phyloP scores from a whole-genome alignment of 768 basidiomycete genomes.

The Lyophyllum shimeji region DNA sequence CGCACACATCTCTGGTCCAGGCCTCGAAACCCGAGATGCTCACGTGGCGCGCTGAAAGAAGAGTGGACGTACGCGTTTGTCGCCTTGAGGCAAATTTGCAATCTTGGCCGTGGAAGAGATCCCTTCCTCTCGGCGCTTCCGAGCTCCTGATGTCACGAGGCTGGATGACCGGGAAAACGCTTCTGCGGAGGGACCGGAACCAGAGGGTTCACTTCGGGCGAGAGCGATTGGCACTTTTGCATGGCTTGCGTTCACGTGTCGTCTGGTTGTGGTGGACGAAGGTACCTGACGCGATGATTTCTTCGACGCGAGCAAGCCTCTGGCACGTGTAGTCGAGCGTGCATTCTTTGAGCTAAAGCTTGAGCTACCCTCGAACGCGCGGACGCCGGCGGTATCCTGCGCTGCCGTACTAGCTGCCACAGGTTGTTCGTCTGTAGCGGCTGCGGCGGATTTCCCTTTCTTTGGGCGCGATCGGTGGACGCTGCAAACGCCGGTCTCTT shows the following conservation, averaged over 20 bases:
- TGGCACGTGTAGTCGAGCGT: neutral
- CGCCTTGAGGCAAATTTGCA: neutral
- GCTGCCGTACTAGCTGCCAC: neutral
- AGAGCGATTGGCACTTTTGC: neutral
- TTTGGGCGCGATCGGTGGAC: constrained; percentile 10
- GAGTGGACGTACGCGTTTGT: constrained; percentile 13
- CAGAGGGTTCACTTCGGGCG: constrained; percentile 3
- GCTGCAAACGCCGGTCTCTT: constrained; percentile 44
- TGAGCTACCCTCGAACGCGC: constrained; percentile 5
- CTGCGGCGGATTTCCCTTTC: constrained; percentile 8
- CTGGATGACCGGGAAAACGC: constrained; percentile 5
- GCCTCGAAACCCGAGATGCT: neutral
- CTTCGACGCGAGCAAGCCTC: neutral
- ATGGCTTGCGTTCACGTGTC: neutral
- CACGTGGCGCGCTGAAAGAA: constrained; percentile 13
- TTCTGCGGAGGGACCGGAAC: constrained; percentile 2
- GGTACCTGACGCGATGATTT: constrained; percentile 5
- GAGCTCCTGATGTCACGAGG: constrained; percentile 7
- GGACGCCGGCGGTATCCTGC: neutral
- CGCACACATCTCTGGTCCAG: neutral
- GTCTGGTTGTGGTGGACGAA: neutral
- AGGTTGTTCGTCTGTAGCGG: neutral
- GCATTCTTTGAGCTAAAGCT: constrained; percentile 10
- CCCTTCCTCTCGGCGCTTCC: constrained; percentile 1
- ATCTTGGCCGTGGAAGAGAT: neutral